phyloP scores from a whole-genome alignment of 106 monocot genomes.

The Dioscorea zingiberensis region DNA sequence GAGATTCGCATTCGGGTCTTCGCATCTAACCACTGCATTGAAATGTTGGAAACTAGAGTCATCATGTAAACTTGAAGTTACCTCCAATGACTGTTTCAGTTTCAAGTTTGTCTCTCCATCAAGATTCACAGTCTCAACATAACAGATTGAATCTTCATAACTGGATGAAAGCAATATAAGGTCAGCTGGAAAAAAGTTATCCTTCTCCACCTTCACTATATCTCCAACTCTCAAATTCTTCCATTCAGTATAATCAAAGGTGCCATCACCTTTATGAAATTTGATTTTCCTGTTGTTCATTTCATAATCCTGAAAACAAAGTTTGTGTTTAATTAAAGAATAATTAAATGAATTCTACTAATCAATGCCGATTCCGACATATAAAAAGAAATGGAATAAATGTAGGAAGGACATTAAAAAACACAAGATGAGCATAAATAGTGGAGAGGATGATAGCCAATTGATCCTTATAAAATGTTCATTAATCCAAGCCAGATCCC shows the following conservation, averaged over 20 bases:
- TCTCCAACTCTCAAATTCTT: slow-evolving; percentile 76
- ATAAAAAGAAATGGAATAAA: too few species aligned
- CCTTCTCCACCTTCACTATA: slow-evolving; percentile 85
- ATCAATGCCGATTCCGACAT: too few species aligned
- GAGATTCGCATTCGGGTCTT: slow-evolving; percentile 82
- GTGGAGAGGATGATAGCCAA: too few species aligned
- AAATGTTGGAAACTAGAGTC: slow-evolving; percentile 52
- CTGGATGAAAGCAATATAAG: slow-evolving; percentile 79
- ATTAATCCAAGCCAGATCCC: too few species aligned
- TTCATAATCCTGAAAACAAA: slow-evolving; percentile 58
- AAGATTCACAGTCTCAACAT: slow-evolving; percentile 94
- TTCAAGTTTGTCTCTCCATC: slow-evolving; percentile 96
- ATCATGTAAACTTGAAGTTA: slow-evolving; percentile 54
- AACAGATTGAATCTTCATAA: slow-evolving; percentile 85
- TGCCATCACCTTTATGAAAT: slow-evolving; percentile 47
- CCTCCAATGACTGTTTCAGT: slow-evolving; percentile 70
- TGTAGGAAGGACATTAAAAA: too few species aligned
- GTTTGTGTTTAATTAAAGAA: too few species aligned
- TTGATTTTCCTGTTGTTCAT: slow-evolving; percentile 73
- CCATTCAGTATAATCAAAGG: slow-evolving; percentile 61
- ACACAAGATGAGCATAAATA: too few species aligned
- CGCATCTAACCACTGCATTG: slow-evolving; percentile 57
- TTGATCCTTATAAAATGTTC: too few species aligned
- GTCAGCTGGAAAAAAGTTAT: slow-evolving; percentile 85
- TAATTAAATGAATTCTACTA: too few species aligned